These are phyloP conservation scores for Vaccinium darrowii DNA, from an alignment of 148 eudicot species.

Conservation along the genomic window DNA sequence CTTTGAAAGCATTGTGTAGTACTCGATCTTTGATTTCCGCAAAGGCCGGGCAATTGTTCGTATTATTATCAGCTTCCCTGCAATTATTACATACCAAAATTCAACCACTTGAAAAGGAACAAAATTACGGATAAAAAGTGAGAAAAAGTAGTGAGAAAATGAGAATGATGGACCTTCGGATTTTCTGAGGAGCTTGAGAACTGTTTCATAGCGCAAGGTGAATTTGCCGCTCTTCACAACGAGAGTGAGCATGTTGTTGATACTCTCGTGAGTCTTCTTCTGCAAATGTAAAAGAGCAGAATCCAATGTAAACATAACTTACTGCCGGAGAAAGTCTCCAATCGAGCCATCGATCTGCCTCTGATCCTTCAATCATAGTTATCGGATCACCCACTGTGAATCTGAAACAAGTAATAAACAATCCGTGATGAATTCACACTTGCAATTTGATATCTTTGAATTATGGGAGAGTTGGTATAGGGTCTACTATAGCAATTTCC, in stretches of 20 bases:
- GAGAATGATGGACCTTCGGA: slow-evolving; percentile 38
- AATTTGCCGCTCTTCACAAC: slow-evolving; percentile 69
- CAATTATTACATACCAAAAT: not conserved
- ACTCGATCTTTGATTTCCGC: slow-evolving; percentile 88
- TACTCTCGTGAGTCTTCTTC: slow-evolving; percentile 78
- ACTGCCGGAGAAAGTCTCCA: no score
- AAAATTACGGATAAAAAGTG: not conserved
- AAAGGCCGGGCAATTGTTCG: slow-evolving; percentile 83
- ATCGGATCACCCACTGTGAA: no score
- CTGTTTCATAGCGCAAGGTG: slow-evolving; percentile 60
- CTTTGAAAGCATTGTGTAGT: slow-evolving; percentile 87
- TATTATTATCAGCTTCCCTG: slow-evolving; percentile 82
- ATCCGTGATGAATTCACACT: no score
- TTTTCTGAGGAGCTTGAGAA: slow-evolving; percentile 52
- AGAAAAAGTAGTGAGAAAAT: not conserved
- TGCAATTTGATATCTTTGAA: no score
- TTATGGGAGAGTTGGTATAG: no score
- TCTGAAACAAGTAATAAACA: no score
- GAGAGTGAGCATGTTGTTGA: slow-evolving; percentile 63
- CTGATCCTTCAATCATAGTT: no score
- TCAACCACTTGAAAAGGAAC: not conserved
- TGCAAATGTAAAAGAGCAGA: slow-evolving; percentile 16
- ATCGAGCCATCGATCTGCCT: no score
- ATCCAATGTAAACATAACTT: not conserved
- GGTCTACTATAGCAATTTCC: no score